phyloP scores from a whole-genome alignment of 2,329 filamentous ascomycete species.

The Aspergillus thermomutatus region DNA sequence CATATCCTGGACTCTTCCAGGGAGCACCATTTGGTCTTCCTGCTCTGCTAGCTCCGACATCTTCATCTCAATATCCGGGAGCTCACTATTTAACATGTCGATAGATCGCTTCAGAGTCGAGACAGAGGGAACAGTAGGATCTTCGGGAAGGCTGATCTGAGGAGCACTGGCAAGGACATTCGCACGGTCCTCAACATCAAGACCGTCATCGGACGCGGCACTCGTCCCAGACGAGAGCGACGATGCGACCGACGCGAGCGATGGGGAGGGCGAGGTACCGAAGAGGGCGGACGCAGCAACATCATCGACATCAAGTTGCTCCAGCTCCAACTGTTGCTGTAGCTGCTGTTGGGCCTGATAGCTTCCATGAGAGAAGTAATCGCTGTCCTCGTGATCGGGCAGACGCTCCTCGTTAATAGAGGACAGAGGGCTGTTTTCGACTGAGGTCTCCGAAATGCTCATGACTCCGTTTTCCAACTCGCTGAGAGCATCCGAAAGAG shows the following conservation, averaged over 20 bases:
- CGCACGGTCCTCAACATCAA: constrained; percentile 23
- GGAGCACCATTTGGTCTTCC: constrained; percentile 45
- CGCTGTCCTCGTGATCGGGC: constrained; percentile 30
- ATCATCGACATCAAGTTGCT: constrained; percentile 30
- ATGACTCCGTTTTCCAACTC: constrained; percentile 26
- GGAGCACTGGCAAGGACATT: constrained; percentile 20
- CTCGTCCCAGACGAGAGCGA: constrained; percentile 43
- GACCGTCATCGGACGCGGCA: constrained; percentile 30
- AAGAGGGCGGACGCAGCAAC: constrained; percentile 35
- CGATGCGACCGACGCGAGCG: constrained; percentile 39
- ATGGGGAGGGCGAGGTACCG: constrained; percentile 42
- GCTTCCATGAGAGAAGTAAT: constrained; percentile 34
- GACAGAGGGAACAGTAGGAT: constrained; percentile 24
- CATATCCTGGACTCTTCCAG: constrained; percentile 23
- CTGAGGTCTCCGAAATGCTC: constrained; percentile 27
- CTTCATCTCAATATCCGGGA: constrained; percentile 34
- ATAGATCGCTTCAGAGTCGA: constrained; percentile 38
- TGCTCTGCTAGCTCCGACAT: constrained; percentile 33
- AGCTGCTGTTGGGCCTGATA: constrained; percentile 19
- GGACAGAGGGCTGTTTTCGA: constrained; percentile 31
- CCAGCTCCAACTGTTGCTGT: constrained; percentile 14
- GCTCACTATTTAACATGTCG: constrained; percentile 39
- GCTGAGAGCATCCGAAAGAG: constrained; percentile 45
- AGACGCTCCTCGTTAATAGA: constrained; percentile 27
- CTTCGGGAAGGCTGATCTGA: constrained; percentile 31